These are phyloP conservation scores for Dryadomyces quercus-mongolicae DNA, from an alignment of 2,329 filamentous ascomycete genomes.

Conservation along the genomic window DNA sequence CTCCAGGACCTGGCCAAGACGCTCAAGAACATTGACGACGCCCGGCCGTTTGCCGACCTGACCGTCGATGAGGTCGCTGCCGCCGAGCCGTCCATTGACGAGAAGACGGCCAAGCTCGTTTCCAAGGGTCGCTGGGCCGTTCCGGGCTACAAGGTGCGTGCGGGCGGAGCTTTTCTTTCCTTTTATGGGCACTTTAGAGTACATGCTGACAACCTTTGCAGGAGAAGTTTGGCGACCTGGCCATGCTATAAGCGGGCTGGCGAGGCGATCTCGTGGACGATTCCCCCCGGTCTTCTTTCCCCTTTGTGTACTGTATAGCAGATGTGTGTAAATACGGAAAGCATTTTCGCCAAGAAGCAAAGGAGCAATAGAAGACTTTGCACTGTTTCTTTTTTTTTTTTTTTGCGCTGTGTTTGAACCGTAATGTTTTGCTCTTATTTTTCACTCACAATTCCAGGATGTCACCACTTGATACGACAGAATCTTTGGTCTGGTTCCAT, in stretches of 20 bases:
- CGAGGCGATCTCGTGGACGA: slow-evolving; percentile 17
- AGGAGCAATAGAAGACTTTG: slow-evolving; percentile 2
- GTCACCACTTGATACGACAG: no score
- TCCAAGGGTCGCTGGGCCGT: slow-evolving; percentile 97
- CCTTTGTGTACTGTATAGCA: slow-evolving; percentile 57
- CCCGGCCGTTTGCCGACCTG: slow-evolving; percentile 89
- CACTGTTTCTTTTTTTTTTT: not conserved
- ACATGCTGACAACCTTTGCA: slow-evolving; percentile 44
- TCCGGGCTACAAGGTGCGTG: slow-evolving; percentile 91
- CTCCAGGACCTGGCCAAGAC: slow-evolving; percentile 89
- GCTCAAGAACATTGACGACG: slow-evolving; percentile 92
- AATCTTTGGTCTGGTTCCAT: no score
- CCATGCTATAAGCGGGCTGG: slow-evolving; percentile 57
- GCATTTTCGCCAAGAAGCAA: not conserved
- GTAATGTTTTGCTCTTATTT: no score
- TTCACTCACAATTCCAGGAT: no score
- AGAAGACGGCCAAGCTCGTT: slow-evolving; percentile 89
- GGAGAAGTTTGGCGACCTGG: slow-evolving; percentile 99
- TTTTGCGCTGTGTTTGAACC: not conserved
- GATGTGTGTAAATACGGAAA: slow-evolving; percentile 36
- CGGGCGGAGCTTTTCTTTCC: not conserved
- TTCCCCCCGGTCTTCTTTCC: slow-evolving; percentile 17
- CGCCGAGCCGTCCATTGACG: slow-evolving; percentile 91
- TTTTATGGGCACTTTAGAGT: no score
- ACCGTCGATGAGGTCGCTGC: slow-evolving; percentile 94